A percentile compares a stretch with the other conserved stretches of the same genome.
phyloP scores from a whole-genome alignment of 129 eudicot species.

The sunflower (Helianthus annuus) region HanXRQr2.0-SUNRISE NC_035443.2:140549873-140550372 shows the following conservation, averaged over 20 bases:
- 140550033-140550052: neutral
- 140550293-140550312: conserved; percentile 29
- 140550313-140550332: conserved; percentile 31
- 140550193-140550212: conserved; percentile 28
- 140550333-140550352: conserved; percentile 12
- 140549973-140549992: conserved; percentile 12
- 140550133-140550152: conserved; percentile 79
- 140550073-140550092: neutral
- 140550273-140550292: conserved; percentile 1
- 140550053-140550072: conserved; percentile 6
- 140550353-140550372: neutral
- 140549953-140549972: neutral
- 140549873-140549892: neutral
- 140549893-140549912: neutral
- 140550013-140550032: neutral
- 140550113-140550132: conserved; percentile 56
- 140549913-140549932: neutral
- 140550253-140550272: conserved; percentile 21
- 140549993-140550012: conserved; percentile 10
- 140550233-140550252: conserved; percentile 14
- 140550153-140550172: conserved; percentile 74
- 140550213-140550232: conserved; percentile 29
- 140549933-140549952: neutral
- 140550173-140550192: conserved; percentile 43
- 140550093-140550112: conserved; percentile 2